Evolutionary conservation across 2,329 filamentous ascomycete genomes (phyloP).

Genomic region (Albophoma yamanashiensis): DNA sequence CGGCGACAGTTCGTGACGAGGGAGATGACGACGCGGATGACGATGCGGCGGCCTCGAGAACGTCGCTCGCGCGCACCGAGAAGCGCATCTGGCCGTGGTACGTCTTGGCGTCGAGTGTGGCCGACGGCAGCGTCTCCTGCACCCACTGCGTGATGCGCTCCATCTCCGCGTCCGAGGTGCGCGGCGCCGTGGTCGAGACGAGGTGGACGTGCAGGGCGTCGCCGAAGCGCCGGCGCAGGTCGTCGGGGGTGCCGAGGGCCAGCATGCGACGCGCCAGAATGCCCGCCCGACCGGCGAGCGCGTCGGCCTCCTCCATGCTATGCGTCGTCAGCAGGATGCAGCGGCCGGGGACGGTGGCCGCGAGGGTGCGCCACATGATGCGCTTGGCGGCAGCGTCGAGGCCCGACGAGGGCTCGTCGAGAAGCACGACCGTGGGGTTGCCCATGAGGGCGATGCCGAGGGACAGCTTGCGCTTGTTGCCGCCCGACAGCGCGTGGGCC

Average conservation of each 20-base stretch:
- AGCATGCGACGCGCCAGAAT: constrained; percentile 84
- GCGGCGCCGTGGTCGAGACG: constrained; percentile 63
- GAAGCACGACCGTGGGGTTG: constrained; percentile 74
- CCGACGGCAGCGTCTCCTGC: constrained; percentile 44
- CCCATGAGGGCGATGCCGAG: constrained; percentile 88
- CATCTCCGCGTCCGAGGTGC: constrained; percentile 61
- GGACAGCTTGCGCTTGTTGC: constrained; percentile 87
- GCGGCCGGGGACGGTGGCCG: constrained; percentile 62
- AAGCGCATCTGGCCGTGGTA: constrained; percentile 88
- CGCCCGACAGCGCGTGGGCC: constrained; percentile 71
- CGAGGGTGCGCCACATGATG: constrained; percentile 84
- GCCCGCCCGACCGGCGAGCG: constrained; percentile 70
- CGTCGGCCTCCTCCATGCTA: constrained; percentile 91
- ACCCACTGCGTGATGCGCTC: constrained; percentile 57
- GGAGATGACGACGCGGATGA: not conserved
- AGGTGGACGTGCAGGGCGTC: constrained; percentile 74
- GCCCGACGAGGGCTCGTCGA: constrained; percentile 82
- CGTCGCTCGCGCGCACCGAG: constrained; percentile 48
- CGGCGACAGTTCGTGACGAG: too few species aligned
- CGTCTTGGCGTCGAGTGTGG: constrained; percentile 59
- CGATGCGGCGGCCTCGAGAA: constrained; percentile 11
- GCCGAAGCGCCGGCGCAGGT: constrained; percentile 64
- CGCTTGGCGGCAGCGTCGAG: constrained; percentile 87
- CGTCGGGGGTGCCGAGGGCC: constrained; percentile 65
- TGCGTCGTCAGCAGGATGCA: constrained; percentile 84